Conservation (phyloP, 371 early-diverging fungal species). For the Rhizopus arrhizus region DNA sequence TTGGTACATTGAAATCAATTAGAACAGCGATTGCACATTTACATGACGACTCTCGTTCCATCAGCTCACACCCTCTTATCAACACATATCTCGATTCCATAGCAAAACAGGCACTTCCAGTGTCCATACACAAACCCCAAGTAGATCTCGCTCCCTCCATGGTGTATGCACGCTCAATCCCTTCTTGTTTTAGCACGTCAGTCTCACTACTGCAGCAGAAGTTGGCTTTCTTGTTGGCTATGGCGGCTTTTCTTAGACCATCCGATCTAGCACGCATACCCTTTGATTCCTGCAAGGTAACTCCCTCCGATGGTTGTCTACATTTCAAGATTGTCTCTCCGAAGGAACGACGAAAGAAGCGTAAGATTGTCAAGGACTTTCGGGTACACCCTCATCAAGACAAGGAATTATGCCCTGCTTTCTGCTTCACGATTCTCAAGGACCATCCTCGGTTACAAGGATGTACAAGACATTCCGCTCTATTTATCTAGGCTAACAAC, state of each 20-base stretch:
- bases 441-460: conserved; percentile 1
- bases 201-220: conserved; percentile 3
- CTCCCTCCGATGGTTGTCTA: not conserved
- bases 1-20: conserved; percentile 11
- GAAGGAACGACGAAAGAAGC: conserved; percentile 11
- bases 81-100: conserved; percentile 4
- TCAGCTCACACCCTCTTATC: not conserved
- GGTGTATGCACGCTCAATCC: not conserved
- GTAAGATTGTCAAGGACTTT: conserved; percentile 20
- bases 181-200: not conserved
- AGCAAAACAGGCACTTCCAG: not conserved
- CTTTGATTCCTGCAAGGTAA: not conserved
- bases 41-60: conserved; percentile 1
- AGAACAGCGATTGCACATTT: conserved; percentile 14
- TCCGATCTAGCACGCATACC: conserved; percentile 19
- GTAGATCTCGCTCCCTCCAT: conserved; percentile 5
- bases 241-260: conserved; percentile 21
- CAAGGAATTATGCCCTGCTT: not conserved
- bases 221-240: conserved; percentile 18
- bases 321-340: conserved; percentile 7
- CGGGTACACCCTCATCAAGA: not conserved
- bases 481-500: conserved; percentile 6
- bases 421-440: not conserved
- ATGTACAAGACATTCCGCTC: not conserved
- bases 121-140: not conserved